phyloP scores from a whole-genome alignment of 768 basidiomycete species.

The Boletus rubroflammeus region DNA sequence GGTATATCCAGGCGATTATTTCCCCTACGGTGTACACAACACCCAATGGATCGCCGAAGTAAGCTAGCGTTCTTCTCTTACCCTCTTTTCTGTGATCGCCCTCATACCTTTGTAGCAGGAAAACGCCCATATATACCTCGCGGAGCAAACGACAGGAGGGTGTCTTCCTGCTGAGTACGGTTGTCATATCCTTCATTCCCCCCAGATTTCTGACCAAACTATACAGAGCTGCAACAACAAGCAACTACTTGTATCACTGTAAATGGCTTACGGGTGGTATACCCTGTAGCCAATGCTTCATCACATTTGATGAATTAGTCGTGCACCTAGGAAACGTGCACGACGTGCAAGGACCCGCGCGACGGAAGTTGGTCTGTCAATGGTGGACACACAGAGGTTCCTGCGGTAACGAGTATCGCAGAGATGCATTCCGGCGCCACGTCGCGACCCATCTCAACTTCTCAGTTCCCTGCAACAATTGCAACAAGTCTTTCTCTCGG shows the following conservation, averaged over 20 bases:
- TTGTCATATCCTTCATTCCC: background rate
- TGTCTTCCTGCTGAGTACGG: background rate
- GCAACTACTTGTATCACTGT: background rate
- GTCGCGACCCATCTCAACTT: background rate
- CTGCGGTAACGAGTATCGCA: background rate
- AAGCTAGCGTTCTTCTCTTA: background rate
- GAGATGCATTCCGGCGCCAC: slow-evolving; percentile 4
- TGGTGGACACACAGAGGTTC: background rate
- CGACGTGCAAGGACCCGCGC: background rate
- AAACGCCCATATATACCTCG: background rate
- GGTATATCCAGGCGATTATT: background rate
- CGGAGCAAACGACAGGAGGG: background rate
- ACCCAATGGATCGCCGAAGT: background rate
- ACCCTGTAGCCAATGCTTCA: background rate
- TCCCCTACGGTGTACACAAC: background rate
- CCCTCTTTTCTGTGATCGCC: rapidly evolving
- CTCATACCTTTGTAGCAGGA: background rate
- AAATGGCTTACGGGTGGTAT: background rate
- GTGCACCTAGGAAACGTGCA: background rate
- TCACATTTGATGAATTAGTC: background rate
- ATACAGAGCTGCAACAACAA: background rate
- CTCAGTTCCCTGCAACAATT: background rate
- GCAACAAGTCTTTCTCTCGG: background rate
- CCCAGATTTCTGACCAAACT: background rate
- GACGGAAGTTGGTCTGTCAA: background rate